Base-by-base conservation (phyloP, 2,329 filamentous ascomycete species). In the Hypoxylon sp. region DNA sequence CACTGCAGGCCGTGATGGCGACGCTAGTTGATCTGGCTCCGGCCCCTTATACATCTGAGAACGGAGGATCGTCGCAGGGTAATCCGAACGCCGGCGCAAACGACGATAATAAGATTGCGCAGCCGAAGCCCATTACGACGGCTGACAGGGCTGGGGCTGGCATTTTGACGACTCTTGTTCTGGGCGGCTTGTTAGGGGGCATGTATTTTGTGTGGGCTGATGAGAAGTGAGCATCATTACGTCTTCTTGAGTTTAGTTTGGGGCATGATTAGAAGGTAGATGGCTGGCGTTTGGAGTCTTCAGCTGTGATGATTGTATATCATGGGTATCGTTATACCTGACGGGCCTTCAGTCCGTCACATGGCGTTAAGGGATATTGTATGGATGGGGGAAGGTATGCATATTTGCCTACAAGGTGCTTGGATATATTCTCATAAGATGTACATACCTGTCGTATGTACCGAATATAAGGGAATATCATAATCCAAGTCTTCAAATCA, bases 1-100 rank as follows among this genome's bases (percentile, higher is more conserved):
- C 85, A 0, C 79, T 88, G 44, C 82, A 83, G 37, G 81, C 86
- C 13, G 82, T 89, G 46, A 83, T 84, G 58, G 80, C 81, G 1
- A 80, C 81, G 14, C 76, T 86, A n/a, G 75, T 83, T 47, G 74
- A 77, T 51, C 65, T 29, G 1, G 75, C 67, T 6, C 62, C 57
- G 0, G 54, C 54, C 0, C 70, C 70, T 3, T 72, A 51, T 22
- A 72, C 70, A 3, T 57, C 68, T 1, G 63, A 60, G 8, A 72
- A 52, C 22, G 75, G 76, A 17, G 75, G 76, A 22, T 75, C 75
- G 33, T 76, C 75, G 22, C 48, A 63, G 33, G 74, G 76, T 29
- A 71, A 77, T 62, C 59, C 72, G 39, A 63, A 74, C 17, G 76
- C 72, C 13, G 75, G 76, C 13, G 51, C 70, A 5, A 71, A 57